phyloP scores from a whole-genome alignment of 148 eudicot genomes.

The Selenicereus undatus region DNA sequence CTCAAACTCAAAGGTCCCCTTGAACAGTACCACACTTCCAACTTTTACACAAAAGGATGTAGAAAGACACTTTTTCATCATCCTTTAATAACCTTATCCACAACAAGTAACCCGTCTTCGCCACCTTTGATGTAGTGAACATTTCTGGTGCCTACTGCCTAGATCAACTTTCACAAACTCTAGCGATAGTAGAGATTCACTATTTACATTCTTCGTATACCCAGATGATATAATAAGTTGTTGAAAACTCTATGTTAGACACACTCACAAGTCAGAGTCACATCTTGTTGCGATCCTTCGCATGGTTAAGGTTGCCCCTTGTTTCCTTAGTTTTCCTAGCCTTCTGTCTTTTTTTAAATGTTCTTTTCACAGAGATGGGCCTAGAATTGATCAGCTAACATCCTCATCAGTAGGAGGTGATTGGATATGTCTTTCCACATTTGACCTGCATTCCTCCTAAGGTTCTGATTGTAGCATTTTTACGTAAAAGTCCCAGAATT shows the following conservation, averaged over 20 bases:
- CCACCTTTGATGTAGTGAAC: neutral
- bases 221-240: neutral
- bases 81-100: neutral
- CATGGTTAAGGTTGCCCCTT: neutral
- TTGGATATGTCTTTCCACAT: neutral
- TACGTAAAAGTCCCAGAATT: no score
- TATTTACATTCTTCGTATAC: no score
- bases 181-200: neutral
- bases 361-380: neutral
- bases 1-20: neutral
- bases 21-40: neutral
- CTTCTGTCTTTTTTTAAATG: neutral
- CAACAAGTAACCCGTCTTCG: neutral
- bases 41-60: neutral
- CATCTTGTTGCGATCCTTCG: neutral
- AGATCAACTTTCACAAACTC: neutral
- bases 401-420: neutral
- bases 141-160: no score
- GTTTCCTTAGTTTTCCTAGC: neutral
- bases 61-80: neutral
- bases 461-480: no score
- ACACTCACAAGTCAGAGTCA: neutral
- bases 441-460: neutral
- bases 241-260: neutral
- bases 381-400: neutral